Evolutionary conservation across 352 stramenopile genomes (phyloP).

Genomic region (Paralagenidium karlingii): DNA sequence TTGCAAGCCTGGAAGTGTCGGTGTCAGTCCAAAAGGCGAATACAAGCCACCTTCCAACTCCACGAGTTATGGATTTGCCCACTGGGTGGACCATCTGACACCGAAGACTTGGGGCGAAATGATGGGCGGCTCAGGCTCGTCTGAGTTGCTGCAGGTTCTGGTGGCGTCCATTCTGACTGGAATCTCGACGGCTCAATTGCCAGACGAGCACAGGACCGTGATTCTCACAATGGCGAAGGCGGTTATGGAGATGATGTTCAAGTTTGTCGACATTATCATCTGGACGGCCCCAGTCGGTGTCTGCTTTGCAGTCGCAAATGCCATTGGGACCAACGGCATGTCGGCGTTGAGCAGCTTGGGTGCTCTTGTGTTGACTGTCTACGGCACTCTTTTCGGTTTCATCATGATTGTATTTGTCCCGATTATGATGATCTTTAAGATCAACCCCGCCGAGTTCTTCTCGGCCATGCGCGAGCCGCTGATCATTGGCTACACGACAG

Average conservation of each 20-base stretch:
- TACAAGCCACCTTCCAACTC: constrained; percentile 8
- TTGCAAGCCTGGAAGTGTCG: constrained; percentile 29
- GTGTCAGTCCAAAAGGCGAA: constrained; percentile 14
- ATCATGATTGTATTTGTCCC: constrained; percentile 28
- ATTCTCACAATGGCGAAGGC: constrained; percentile 26
- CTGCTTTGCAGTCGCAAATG: constrained; percentile 37
- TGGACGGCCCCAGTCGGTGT: constrained; percentile 44
- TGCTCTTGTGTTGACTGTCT: constrained; percentile 25
- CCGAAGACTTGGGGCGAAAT: constrained; percentile 59
- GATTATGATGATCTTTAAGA: constrained; percentile 30
- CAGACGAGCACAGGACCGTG: constrained; percentile 18
- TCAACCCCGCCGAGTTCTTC: constrained; percentile 29
- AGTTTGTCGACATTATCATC: constrained; percentile 53
- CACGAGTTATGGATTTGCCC: constrained; percentile 26
- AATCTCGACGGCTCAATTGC: constrained; percentile 17
- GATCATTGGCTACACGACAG: constrained; percentile 45
- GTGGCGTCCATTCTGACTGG: constrained; percentile 30
- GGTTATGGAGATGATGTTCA: constrained; percentile 56
- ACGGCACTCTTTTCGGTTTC: constrained; percentile 32
- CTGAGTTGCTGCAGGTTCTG: constrained; percentile 42
- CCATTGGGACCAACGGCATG: constrained; percentile 34
- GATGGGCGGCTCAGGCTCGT: constrained; percentile 41
- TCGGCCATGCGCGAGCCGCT: constrained; percentile 32
- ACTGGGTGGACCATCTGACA: constrained; percentile 43
- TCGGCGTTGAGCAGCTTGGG: constrained; percentile 19